Evolutionary conservation across 441 rosid species (phyloP), one percentile per base, ranked within the genome.

Genomic region (Corymbia calophylla): DNA sequence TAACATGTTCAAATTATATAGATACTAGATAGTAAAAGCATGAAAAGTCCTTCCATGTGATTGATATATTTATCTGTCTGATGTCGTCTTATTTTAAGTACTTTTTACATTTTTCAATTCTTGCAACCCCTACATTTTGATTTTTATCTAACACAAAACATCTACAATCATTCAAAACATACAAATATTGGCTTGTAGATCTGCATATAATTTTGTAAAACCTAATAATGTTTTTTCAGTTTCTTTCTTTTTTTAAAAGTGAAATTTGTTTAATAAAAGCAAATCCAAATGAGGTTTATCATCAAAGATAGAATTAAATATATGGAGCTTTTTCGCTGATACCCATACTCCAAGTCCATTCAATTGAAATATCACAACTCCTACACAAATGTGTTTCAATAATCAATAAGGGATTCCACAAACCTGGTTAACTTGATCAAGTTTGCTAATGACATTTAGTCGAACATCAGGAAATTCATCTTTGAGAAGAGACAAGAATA

Each of bases 381-480:
- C 29, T 49, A 39, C 17, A 25, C 9, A 73, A 73, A 73, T 73
- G 49, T 39, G 29, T 35, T 73, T 73, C 8, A 12, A 49, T 19
- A 77, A 39, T 29, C 27, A 64, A 3, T 5, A 44, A 17, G 39
- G 48, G 39, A 60, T 64, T 68, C 68, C 9, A 89, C 94, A 88
- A 88, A 98, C 99, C 99, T 96, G 99, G 87, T 97, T 96, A 88
- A 98, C 99, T 96, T 98, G 98, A 93, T 98, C 99, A 88, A 96
- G 99, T 94, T 98, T 97, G 98, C 99, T 97, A 91, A 98, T 98
- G 44, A 98, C 95, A 92, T 95, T 97, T 60, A 97, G 94, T 48
- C 99, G 96, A 88, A 98, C 99, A 92, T 97, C 99, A 70, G 99
- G 97, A 93, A 96, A 96, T 87, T 97, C 99, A 92, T 98, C 99